Evolutionary conservation across 495 filamentous ascomycete species (phyloP).

Genomic region (Aspergillus panamensis): DNA sequence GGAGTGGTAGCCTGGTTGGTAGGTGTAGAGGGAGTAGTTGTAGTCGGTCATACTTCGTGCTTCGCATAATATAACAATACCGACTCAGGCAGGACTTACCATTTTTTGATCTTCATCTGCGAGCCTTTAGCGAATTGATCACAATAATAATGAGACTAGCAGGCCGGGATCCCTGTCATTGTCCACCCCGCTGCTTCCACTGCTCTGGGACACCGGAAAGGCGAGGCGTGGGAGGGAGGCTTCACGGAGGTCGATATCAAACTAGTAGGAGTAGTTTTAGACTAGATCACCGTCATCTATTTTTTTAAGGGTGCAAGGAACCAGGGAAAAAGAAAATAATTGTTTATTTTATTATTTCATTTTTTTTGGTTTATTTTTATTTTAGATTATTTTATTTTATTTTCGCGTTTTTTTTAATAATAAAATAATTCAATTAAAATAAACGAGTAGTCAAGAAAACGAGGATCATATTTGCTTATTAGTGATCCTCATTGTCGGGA

Average conservation of each 20-base stretch:
- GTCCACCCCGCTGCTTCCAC: constrained; percentile 30
- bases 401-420: background rate
- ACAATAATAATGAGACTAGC: constrained; percentile 4
- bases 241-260: constrained; percentile 21
- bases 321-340: constrained; percentile 16
- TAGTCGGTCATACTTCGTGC: background rate
- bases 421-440: constrained; percentile 6
- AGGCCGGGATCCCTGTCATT: constrained; percentile 19
- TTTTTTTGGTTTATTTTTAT: constrained; percentile 4
- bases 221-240: constrained; percentile 7
- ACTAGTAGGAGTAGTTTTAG: constrained; percentile 4
- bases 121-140: constrained; percentile 2
- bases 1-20: background rate
- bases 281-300: constrained; percentile 23
- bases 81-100: background rate
- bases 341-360: constrained; percentile 5
- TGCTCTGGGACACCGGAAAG: constrained; percentile 25
- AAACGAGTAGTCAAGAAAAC: constrained; percentile 7
- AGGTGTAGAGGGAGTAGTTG: background rate
- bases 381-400: constrained; percentile 13
- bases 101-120: background rate
- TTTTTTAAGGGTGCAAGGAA: constrained; percentile 14
- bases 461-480: constrained; percentile 21
- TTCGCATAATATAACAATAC: background rate
- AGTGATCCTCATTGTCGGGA: constrained; percentile 18